Conservation (phyloP, 495 filamentous ascomycete genomes). For the Daldinia bambusicola region DNA sequence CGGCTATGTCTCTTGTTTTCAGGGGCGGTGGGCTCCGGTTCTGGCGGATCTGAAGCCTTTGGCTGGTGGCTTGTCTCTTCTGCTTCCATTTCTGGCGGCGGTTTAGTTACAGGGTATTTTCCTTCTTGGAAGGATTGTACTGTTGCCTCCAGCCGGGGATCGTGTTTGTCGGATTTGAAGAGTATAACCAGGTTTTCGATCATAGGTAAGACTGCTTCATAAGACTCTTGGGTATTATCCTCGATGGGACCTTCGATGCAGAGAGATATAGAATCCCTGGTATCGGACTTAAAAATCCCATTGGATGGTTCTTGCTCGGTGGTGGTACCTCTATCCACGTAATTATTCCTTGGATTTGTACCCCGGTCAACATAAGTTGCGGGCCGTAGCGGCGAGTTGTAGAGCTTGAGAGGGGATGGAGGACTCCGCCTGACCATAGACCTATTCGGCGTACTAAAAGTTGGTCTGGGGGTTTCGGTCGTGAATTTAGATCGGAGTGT, state of each 20-base stretch:
- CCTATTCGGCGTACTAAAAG: constrained; percentile 33
- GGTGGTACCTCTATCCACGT: constrained; percentile 28
- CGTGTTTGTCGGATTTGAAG: constrained; percentile 46
- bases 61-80: constrained; percentile 17
- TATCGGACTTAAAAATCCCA: constrained; percentile 1
- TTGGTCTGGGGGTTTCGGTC: constrained; percentile 34
- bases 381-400: constrained; percentile 18
- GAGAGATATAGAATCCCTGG: constrained; percentile 5
- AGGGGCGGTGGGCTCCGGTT: background rate
- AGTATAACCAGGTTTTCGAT: constrained; percentile 57
- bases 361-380: constrained; percentile 29
- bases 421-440: constrained; percentile 31
- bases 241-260: constrained; percentile 17
- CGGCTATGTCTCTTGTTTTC: constrained; percentile 13
- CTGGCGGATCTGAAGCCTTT: constrained; percentile 16
- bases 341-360: constrained; percentile 23
- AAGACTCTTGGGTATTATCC: constrained; percentile 23
- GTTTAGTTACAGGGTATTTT: constrained; percentile 38
- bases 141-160: constrained; percentile 46
- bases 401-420: constrained; percentile 34
- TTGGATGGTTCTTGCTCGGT: constrained; percentile 19
- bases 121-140: constrained; percentile 49
- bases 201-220: constrained; percentile 53
- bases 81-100: constrained; percentile 2
- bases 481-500: constrained; percentile 32